Evolutionary conservation across 257 asterid genomes (phyloP), one percentile per base, ranked within the genome.

Genomic region (Henckelia pumila): DNA sequence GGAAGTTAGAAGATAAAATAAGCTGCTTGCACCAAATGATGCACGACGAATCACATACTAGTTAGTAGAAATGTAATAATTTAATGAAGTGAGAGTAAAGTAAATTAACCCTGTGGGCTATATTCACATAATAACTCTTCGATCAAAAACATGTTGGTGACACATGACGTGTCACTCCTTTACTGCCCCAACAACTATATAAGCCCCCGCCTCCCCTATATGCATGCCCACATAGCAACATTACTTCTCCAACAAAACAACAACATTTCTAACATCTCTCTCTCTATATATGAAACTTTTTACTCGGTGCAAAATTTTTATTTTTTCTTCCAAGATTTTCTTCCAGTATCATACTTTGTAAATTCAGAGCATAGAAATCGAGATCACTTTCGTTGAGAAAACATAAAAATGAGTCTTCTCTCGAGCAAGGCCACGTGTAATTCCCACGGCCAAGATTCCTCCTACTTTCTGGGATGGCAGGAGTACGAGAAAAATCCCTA

Each of bases 391-490:
- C n/a, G 30, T 30, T 20, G 22, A 35, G 47, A 9, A 35, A 35
- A 35, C 47, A 40, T 3, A 11, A 40, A 75, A 70, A 81, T 84
- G 89, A 71, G 81, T 62, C 68, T 81, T 62, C 72, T 84, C 21
- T 79, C 89, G 5, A 71, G 35, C 58, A 79, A 81, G 49, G 87
- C 78, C 63, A 79, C 82, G 30, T 81, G 86, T 35, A 84, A 84
- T 61, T 79, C 87, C 0, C 89, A 84, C 57, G 89, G 89, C 67
- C 83, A 84, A 75, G 85, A 84, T 53, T 84, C 89, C 16, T 79
- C 85, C 67, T 84, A 81, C 81, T 84, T 84, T 58, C 68, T 80
- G n/a, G 89, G 89, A 66, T 84, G 89, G 89, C 61, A 81, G 73
- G 89, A 82, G 71, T 84, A 84, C 73, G 87, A 84, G 71, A 84